Percentiles rank a stretch among this genome's conserved stretches.
phyloP scores from a whole-genome alignment of 352 stramenopile species.

The Globisporangium recalcitrans region DNA sequence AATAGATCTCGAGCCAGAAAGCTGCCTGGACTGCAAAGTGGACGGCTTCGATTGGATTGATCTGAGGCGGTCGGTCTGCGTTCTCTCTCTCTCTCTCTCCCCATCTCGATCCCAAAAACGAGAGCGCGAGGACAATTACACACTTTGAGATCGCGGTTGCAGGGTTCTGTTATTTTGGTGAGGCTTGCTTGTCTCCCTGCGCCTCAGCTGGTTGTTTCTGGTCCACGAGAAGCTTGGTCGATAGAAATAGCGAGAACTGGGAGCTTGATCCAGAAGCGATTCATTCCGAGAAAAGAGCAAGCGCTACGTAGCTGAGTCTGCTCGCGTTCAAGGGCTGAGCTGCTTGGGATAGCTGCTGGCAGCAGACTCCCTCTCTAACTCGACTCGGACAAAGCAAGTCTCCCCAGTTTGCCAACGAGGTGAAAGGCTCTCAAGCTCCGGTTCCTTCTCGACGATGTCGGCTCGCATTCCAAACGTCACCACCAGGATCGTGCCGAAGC shows the following conservation, averaged over 20 bases:
- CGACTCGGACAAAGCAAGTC: background rate
- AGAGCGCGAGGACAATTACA: slow-evolving; percentile 7
- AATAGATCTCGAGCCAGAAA: background rate
- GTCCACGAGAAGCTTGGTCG: background rate
- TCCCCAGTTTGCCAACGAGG: background rate
- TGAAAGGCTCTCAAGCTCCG: background rate
- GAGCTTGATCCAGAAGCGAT: background rate
- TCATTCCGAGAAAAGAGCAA: slow-evolving; percentile 41
- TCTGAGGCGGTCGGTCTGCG: background rate
- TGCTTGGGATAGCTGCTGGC: background rate
- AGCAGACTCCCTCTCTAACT: background rate
- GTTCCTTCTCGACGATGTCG: slow-evolving; percentile 27
- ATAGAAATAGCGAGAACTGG: background rate
- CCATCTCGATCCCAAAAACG: background rate
- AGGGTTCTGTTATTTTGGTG: slow-evolving; percentile 5
- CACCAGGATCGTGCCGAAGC: slow-evolving; percentile 78
- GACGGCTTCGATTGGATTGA: background rate
- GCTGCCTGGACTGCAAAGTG: background rate
- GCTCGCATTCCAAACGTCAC: slow-evolving; percentile 77
- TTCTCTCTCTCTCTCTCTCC: background rate
- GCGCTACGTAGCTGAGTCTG: slow-evolving; percentile 1
- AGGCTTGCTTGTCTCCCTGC: background rate
- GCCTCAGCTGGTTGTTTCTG: background rate
- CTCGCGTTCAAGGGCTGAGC: background rate
- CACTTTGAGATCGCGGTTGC: slow-evolving; percentile 2